phyloP scores from a whole-genome alignment of 2,329 filamentous ascomycete species.

The Clonostachys byssicola region DNA sequence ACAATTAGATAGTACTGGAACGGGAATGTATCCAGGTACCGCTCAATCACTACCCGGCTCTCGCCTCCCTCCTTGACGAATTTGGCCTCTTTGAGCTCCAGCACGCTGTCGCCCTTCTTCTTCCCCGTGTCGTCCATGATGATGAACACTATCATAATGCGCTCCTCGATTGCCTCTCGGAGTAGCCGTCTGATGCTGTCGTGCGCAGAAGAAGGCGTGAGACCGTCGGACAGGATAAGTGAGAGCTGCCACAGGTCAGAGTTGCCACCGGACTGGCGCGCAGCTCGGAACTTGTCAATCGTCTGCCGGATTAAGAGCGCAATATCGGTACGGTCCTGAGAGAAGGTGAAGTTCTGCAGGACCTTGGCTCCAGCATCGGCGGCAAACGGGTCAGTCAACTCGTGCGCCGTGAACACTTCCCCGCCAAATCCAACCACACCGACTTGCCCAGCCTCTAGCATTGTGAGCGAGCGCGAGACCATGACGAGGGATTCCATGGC shows the following conservation, averaged over 20 bases:
- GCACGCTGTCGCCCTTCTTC: conserved; percentile 59
- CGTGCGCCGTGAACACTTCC: conserved; percentile 78
- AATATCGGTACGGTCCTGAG: conserved; percentile 84
- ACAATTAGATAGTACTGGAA: conserved; percentile 98
- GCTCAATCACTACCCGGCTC: conserved; percentile 73
- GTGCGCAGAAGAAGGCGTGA: conserved; percentile 79
- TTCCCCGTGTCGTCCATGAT: conserved; percentile 69
- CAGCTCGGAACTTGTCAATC: conserved; percentile 77
- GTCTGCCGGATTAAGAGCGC: conserved; percentile 71
- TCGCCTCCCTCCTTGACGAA: conserved; percentile 67
- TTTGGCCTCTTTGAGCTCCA: conserved; percentile 83
- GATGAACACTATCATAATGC: conserved; percentile 98
- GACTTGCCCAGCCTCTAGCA: conserved; percentile 95
- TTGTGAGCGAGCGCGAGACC: conserved; percentile 78
- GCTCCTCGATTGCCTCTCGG: conserved; percentile 82
- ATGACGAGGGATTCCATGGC: conserved; percentile 94
- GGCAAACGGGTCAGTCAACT: conserved; percentile 77
- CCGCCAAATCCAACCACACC: conserved; percentile 86
- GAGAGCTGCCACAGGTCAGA: conserved; percentile 91
- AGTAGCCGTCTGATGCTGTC: conserved; percentile 78
- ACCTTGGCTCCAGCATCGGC: conserved; percentile 74
- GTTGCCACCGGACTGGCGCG: conserved; percentile 49
- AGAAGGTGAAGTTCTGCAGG: conserved; percentile 80
- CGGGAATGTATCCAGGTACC: conserved; percentile 92
- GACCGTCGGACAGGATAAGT: conserved; percentile 87